Conservation (phyloP, 495 filamentous ascomycete species). For the Aspergillus egyptiacus region DNA sequence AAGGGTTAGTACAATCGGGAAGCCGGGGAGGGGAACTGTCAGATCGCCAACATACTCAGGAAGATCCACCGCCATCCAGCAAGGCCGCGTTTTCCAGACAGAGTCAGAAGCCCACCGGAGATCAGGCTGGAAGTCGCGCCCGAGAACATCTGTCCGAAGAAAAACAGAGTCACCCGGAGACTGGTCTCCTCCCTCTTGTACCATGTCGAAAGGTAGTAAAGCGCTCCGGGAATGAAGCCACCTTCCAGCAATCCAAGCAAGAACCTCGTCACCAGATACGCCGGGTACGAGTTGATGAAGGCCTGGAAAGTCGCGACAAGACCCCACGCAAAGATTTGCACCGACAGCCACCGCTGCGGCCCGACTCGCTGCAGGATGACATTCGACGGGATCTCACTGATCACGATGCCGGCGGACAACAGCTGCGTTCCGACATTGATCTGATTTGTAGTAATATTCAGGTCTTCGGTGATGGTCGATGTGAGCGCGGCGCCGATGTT, state of each 20-base stretch:
- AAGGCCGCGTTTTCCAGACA: slow-evolving; percentile 44
- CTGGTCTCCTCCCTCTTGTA: slow-evolving; percentile 53
- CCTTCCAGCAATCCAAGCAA: slow-evolving; percentile 53
- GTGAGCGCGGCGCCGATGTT: slow-evolving; percentile 49
- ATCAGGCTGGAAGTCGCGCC: slow-evolving; percentile 49
- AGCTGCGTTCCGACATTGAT: slow-evolving; percentile 54
- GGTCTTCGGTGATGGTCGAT: slow-evolving; percentile 45
- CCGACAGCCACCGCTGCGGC: slow-evolving; percentile 48
- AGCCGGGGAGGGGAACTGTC: too few relatives aligned
- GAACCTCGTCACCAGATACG: slow-evolving; percentile 47
- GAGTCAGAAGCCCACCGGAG: slow-evolving; percentile 44
- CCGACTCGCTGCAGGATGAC: slow-evolving; percentile 51
- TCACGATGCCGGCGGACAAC: slow-evolving; percentile 50
- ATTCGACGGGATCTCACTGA: slow-evolving; percentile 54
- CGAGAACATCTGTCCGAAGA: slow-evolving; percentile 49
- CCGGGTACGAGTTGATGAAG: slow-evolving; percentile 47
- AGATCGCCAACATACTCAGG: slow-evolving; percentile 33
- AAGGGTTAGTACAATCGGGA: neutral
- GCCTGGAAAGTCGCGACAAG: slow-evolving; percentile 54
- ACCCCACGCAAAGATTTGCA: slow-evolving; percentile 54
- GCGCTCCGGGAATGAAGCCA: slow-evolving; percentile 56
- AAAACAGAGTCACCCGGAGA: slow-evolving; percentile 49
- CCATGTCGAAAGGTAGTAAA: slow-evolving; percentile 56
- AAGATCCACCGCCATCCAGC: slow-evolving; percentile 62
- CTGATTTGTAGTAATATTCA: slow-evolving; percentile 51